Base-by-base conservation (phyloP, 106 monocot genomes). In the Dendrobium nobile region DNA sequence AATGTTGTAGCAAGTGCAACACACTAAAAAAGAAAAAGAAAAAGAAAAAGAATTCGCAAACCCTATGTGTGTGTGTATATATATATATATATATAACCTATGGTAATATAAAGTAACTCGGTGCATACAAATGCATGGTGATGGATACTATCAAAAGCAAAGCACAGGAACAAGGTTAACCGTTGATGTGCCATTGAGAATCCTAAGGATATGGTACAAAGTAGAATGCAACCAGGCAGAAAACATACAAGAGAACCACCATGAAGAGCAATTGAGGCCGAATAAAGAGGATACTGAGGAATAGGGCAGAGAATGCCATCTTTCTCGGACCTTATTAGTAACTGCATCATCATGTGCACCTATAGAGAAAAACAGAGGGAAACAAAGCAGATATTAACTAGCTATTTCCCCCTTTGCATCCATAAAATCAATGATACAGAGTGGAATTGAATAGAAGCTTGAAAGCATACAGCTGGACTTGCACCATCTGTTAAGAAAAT, bases 311-410 rank as follows among this genome's bases (percentile, higher is more conserved):
- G 89, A 79, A 99, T 99, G 27, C 95, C 99, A 86, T 99, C 99
- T 80, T 91, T 88, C 84, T 93, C 90, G 19, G 95, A 93, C 75
- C 99, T 85, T 77, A 93, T 73, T 47, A 99, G 77, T 68, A 99
- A 79, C 74, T 95, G 95, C 99, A 99, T 95, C 99, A 99, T 99
- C 89, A 92, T 99, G 73, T 95, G 99, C 22, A 99, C 99, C 99
- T 99, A 80, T 37, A 41, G 26, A 28, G 70, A 65, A 48, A 65
- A 78, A 55, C 37, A 51, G 42, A 78, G 16, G 54, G 76, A 51
- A 76, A 48, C 10, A 16, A 48, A 51, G 4, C 5, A 31, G 17
- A 0, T 26, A 48, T 7, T 47, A 47, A 48, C 3, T 43, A 51
- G 41, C 47, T 48, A 7, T 48, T 20, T 76, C 7, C 43, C 19